Evolutionary conservation across 164 flowering plant genomes (phyloP), one percentile per base, ranked within the genome.

Genomic region (Piper betle): DNA sequence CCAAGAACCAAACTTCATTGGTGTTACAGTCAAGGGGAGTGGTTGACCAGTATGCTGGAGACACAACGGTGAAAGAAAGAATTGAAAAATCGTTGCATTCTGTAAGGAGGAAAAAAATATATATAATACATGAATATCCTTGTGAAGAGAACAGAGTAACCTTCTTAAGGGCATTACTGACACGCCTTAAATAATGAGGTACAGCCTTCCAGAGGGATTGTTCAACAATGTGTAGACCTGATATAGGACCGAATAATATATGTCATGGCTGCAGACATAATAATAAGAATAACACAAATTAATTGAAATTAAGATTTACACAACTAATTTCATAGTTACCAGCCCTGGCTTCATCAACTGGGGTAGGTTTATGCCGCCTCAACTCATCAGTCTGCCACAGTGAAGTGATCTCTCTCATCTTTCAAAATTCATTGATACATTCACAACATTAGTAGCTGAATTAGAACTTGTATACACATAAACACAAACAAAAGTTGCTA

Each of bases 351-450:
- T 91, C 98, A 80, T 91, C 98, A 33, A 88, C 98, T 41, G 96
- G 95, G 42, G 98, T 85, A 62, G 98, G 98, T 66, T 80, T 86
- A 54, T 87, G 96, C 56, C 96, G 86, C 72, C 98, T 86, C 42
- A 91, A 79, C 71, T 91, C 98, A 82, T 91, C 96, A 7, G 96
- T 91, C 73, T 86, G 98, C 98, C 98, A 91, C 69, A 88, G 74
- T 42, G 96, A 75, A 60, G 87, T 83, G 69, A 88, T 82, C 81
- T 91, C 98, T 73, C 98, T 80, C 62, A 86, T 84, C 98, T 91
- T 74, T 52, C 73, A 70, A 66, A 64, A 50, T 56, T 64, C 61
- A 25, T 61, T 3, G 19, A 0, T 37, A 38, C 1, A 37, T 6
- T 3, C 61, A 19, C 37, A 4, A 18, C 6, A 16, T 39, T 52